Base-by-base conservation (phyloP, 352 stramenopile species). In the Plasmopara viticola region DNA sequence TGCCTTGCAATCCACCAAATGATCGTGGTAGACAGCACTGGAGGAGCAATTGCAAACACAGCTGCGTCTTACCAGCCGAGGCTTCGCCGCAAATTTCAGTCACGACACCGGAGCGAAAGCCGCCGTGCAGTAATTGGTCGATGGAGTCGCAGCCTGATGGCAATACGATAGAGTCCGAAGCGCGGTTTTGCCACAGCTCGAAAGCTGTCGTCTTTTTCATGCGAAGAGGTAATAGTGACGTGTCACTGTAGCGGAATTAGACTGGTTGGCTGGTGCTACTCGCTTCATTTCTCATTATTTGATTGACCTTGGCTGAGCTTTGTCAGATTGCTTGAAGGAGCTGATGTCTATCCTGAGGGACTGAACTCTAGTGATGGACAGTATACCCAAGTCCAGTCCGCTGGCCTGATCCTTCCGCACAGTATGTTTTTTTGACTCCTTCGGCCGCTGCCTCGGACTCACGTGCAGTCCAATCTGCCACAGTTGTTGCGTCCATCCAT, bases 341-440 rank as follows among this genome's bases (percentile, higher is more conserved):
- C 17, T 87, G 76, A 87, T 90, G 74, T 64, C 56, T 87, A 87
- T 90, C 79, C 79, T 90, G 79, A 90, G 79, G 79, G 79, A 62
- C 79, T 87, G 79, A 90, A 64, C 66, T 76, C 44, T 68, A 51
- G 60, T 87, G 79, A 87, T 87, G 49, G 70, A 90, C 17, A 87
- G 58, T 67, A 81, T 86, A 82, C 61, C 65, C 49, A 90, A 87
- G 77, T 87, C 79, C 79, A 86, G 79, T 78, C 52, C 66, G 72
- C 74, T 86, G 79, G 79, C 77, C 77, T 90, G 79, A 90, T 90
- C 73, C 77, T 83, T 87, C 61, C 61, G 6, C 25, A 40, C 13
- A 9, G 9, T 12, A 29, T 25, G 20, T 3, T 25, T 25, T 25
- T 25, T 25, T 25, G n/a, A n/a, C n/a, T n/a, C n/a, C n/a, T n/a